Evolutionary conservation across 495 filamentous ascomycete species (phyloP).

Genomic region (Cercophora sp.): DNA sequence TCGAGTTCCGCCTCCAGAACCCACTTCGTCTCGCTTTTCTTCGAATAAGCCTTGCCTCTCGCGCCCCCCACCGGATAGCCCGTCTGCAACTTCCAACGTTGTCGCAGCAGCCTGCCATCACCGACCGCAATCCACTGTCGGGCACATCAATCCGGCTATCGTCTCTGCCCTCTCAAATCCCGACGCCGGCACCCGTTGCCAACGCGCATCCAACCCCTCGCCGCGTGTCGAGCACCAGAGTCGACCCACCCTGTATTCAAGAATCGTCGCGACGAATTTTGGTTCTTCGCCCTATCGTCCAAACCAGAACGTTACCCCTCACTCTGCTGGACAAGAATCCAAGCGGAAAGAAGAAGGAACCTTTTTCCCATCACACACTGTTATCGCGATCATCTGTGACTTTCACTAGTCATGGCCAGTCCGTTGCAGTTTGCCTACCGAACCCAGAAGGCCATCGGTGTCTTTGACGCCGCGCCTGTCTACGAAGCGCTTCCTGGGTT

Average conservation of each 20-base stretch:
- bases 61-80: too few relatives aligned
- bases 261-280: not conserved
- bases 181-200: constrained; percentile 9
- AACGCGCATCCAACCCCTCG: not conserved
- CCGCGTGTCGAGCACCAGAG: constrained; percentile 4
- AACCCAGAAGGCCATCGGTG: constrained; percentile 91
- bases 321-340: constrained; percentile 14
- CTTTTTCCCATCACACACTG: constrained; percentile 17
- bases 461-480: constrained; percentile 83
- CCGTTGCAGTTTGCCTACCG: constrained; percentile 91
- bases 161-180: not conserved
- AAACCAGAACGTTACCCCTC: not conserved
- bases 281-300: too few relatives aligned
- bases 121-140: not conserved
- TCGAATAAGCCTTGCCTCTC: not conserved
- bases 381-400: constrained; percentile 54
- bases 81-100: too few relatives aligned
- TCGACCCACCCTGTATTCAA: not conserved
- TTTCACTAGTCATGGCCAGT: constrained; percentile 85
- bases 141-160: not conserved
- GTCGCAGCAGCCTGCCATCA: too few relatives aligned
- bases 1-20: constrained; percentile 10
- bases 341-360: constrained; percentile 17
- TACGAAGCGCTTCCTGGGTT: constrained; percentile 86
- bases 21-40: not conserved